These are phyloP conservation scores for Aeminium ludgeri DNA, from an alignment of 495 filamentous ascomycete genomes.

Conservation along the genomic window DNA sequence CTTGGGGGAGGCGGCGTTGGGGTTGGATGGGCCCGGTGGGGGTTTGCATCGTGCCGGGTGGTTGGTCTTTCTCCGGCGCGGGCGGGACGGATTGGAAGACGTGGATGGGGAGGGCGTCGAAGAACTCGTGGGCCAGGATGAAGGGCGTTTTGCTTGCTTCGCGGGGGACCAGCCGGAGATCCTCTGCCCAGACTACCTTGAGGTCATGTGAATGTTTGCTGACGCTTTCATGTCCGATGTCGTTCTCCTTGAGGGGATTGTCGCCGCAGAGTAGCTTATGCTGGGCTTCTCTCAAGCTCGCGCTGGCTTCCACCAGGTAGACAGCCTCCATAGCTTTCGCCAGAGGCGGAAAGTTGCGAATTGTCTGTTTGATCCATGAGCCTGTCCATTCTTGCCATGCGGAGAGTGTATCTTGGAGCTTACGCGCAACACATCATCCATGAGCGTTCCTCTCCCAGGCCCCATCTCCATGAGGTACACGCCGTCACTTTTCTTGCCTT, in stretches of 20 bases:
- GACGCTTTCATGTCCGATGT: slow-evolving; percentile 56
- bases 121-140: slow-evolving; percentile 94
- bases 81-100: slow-evolving; percentile 63
- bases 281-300: slow-evolving; percentile 56
- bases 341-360: slow-evolving; percentile 65
- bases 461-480: slow-evolving; percentile 86
- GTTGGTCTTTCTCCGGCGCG: slow-evolving; percentile 17
- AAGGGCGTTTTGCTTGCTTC: slow-evolving; percentile 57
- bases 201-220: slow-evolving; percentile 55
- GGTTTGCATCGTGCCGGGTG: slow-evolving; percentile 23
- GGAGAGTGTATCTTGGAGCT: slow-evolving; percentile 9
- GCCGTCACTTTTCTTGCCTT: slow-evolving; percentile 51
- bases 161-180: slow-evolving; percentile 64
- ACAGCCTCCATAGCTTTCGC: slow-evolving; percentile 61
- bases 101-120: slow-evolving; percentile 96
- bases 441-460: slow-evolving; percentile 84
- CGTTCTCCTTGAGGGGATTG: slow-evolving; percentile 46
- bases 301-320: slow-evolving; percentile 82
- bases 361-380: slow-evolving; percentile 39
- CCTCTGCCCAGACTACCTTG: slow-evolving; percentile 75
- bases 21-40: slow-evolving; percentile 22
- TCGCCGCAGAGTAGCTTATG: slow-evolving; percentile 69
- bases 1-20: slow-evolving; percentile 16
- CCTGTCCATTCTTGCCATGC: too few relatives aligned
- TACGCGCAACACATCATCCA: slow-evolving; percentile 91